Evolutionary conservation across 192 early-diverging fungal genomes (phyloP), one percentile per base, ranked within the genome.

Genomic region (Chytriomyces confervae): DNA sequence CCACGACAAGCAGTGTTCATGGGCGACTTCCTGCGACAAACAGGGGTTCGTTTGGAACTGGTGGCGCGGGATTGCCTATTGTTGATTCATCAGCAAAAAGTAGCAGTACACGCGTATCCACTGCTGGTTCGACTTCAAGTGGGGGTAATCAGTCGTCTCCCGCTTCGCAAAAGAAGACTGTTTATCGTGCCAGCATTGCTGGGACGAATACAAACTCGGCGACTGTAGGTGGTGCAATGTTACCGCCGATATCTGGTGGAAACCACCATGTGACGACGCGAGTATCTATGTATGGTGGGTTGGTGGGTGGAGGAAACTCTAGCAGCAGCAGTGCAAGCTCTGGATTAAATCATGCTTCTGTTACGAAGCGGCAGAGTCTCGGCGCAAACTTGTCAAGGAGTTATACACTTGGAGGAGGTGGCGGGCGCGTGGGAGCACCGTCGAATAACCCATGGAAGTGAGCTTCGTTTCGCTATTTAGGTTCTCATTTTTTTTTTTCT

Each of bases 361-460:
- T 75, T 5, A 9, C 24, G 1, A 76, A 76, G 64, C 62, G 61
- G 62, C 74, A 66, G 13, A 29, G 51, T 18, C n/a, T 66, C n/a
- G 74, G 74, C 5, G 74, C 74, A 18, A 76, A 76, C 50, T 66
- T 76, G 23, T 66, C 74, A 29, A 11, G 74, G 8, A 76, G 74
- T 76, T 76, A 51, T 53, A 76, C 74, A 23, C n/a, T 57, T n/a
- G 74, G 74, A 10, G 66, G 47, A 7, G 48, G 69, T 18, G 27
- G 74, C 18, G 64, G 74, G 10, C 23, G 64, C 6, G 62, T 64
- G 20, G 74, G 23, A 4, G 62, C 72, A 2, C 69, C 57, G 16
- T 36, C 50, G 50, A 24, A 24, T 16, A 10, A 10, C 62, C 72
- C 72, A 43, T 74, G 72, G 72, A 61, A 63, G 61, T 74, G 46